Conservation (phyloP, 179 eudicot genomes). For the Silene noctiflora region DNA sequence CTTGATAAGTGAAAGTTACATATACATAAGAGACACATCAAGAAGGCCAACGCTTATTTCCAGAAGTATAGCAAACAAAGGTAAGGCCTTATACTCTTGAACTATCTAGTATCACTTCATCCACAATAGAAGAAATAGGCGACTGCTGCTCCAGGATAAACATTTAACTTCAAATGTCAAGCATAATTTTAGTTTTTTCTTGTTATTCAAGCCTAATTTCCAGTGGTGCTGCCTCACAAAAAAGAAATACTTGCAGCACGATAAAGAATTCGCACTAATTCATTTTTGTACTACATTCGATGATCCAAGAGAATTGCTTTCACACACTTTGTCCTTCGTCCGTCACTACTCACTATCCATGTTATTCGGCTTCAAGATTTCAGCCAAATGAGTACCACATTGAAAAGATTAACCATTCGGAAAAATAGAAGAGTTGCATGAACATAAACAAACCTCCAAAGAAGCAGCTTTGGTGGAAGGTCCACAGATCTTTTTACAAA, state of each 20-base stretch:
- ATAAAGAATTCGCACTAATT: background rate
- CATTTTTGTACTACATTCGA: conserved; percentile 1
- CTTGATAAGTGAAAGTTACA: background rate
- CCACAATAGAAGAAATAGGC: background rate
- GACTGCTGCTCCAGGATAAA: background rate
- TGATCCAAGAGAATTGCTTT: background rate
- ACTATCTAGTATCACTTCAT: background rate
- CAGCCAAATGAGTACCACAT: background rate
- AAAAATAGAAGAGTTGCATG: background rate
- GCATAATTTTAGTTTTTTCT: background rate
- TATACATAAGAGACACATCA: background rate
- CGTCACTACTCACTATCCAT: background rate
- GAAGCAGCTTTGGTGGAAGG: conserved; percentile 77
- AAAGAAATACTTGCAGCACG: background rate
- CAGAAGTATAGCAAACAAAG: background rate
- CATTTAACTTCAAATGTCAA: background rate
- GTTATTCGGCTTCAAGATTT: background rate
- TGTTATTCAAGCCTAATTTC: conserved; percentile 2
- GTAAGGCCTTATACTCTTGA: conserved; percentile 9
- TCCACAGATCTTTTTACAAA: conserved; percentile 67
- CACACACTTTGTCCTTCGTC: background rate
- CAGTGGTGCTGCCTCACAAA: background rate
- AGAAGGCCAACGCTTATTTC: background rate
- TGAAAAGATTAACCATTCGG: background rate
- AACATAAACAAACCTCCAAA: conserved; percentile 53